A percentile compares a stretch with the other conserved stretches of the same genome.
Evolutionary conservation across 176 grass and related monocot species (phyloP).

Genomic region (Olyra latifolia): DNA sequence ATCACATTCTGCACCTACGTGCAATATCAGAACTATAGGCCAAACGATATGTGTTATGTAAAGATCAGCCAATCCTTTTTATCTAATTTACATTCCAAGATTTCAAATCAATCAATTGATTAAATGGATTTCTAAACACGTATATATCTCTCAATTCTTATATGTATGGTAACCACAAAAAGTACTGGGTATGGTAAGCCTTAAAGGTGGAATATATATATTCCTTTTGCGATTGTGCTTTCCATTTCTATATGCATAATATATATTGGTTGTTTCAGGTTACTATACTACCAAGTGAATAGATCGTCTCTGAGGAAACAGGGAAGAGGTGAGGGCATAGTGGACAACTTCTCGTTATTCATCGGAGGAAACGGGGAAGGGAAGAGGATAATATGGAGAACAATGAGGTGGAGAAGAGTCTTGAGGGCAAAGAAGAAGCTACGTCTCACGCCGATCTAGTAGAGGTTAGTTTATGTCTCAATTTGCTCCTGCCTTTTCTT

Average conservation of each 20-base stretch:
- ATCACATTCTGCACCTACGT: neutral
- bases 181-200: neutral
- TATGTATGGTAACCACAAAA: neutral
- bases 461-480: slow-evolving; percentile 1
- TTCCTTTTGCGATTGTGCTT: neutral
- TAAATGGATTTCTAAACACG: neutral
- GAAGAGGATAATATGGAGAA: slow-evolving; percentile 3
- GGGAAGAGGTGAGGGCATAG: neutral
- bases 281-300: neutral
- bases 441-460: neutral
- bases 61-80: neutral
- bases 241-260: neutral
- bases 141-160: neutral
- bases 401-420: neutral
- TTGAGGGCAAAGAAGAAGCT: neutral
- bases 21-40: neutral
- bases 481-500: neutral
- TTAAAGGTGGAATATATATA: neutral
- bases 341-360: neutral
- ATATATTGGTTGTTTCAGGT: neutral
- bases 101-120: neutral
- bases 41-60: neutral
- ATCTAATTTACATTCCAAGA: neutral
- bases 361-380: neutral
- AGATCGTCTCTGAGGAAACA: neutral